A percentile compares a stretch with the other conserved stretches of the same genome.
These are phyloP conservation scores for Marsdenia floribunda DNA, from an alignment of 257 asterid genomes.

Conservation along the genomic window DNA sequence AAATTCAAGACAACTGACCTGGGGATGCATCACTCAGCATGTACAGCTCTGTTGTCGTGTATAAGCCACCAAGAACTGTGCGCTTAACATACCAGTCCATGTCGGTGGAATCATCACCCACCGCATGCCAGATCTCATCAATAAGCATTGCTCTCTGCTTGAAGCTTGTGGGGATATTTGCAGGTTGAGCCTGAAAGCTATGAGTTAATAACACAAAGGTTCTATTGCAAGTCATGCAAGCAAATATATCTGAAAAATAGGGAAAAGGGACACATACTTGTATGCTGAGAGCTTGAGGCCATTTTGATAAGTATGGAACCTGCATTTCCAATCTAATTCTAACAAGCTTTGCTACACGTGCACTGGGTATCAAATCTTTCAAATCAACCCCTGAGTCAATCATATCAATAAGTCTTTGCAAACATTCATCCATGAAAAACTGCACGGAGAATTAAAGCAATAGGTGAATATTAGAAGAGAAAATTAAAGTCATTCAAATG, in stretches of 20 bases:
- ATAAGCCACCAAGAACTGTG: slow-evolving; percentile 82
- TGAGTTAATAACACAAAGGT: background rate
- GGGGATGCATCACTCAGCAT: slow-evolving; percentile 89
- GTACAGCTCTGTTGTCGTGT: slow-evolving; percentile 76
- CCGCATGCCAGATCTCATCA: slow-evolving; percentile 95
- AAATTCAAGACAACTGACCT: slow-evolving; percentile 35
- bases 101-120: slow-evolving; percentile 65
- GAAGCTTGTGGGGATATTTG: slow-evolving; percentile 69
- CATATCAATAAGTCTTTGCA: slow-evolving; percentile 66
- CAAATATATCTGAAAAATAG: background rate
- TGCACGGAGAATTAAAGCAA: slow-evolving; percentile 24
- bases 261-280: slow-evolving; percentile 44
- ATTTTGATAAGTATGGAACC: slow-evolving; percentile 86
- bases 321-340: slow-evolving; percentile 88
- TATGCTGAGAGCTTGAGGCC: slow-evolving; percentile 96
- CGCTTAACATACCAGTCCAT: slow-evolving; percentile 83
- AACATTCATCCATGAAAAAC: slow-evolving; percentile 97
- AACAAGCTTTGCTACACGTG: slow-evolving; percentile 66
- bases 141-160: slow-evolving; percentile 90
- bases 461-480: background rate
- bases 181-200: slow-evolving; percentile 66
- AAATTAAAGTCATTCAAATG: background rate
- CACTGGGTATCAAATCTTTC: slow-evolving; percentile 60
- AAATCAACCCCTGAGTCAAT: slow-evolving; percentile 61
- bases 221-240: background rate